Conservation (phyloP, 1,139 yeast species). For the Barnettozyma hawaiiensis region DNA sequence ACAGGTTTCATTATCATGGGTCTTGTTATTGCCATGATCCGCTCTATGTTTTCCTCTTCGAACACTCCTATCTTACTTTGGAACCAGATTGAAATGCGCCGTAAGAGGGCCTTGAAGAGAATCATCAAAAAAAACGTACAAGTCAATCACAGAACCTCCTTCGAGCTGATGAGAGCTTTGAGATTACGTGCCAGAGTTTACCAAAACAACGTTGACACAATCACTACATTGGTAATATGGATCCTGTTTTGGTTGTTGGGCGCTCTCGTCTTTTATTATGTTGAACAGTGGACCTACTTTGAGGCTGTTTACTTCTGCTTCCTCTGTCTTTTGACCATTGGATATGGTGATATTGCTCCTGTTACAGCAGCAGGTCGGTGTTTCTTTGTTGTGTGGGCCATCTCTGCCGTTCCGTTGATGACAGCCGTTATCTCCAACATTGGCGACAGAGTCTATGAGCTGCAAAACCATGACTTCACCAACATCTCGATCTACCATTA, state of each 20-base stretch:
- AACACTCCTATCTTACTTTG: conserved; percentile 60
- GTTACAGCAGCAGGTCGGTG: conserved; percentile 57
- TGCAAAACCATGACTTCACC: conserved; percentile 26
- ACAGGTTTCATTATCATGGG: conserved; percentile 71
- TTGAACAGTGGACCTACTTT: conserved; percentile 67
- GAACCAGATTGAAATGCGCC: conserved; percentile 47
- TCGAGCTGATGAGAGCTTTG: conserved; percentile 47
- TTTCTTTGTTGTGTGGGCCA: conserved; percentile 73
- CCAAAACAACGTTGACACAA: conserved; percentile 33
- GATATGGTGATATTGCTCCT: conserved; percentile 78
- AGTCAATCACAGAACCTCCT: conserved; percentile 39
- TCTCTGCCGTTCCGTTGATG: conserved; percentile 82
- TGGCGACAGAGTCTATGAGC: conserved; percentile 50
- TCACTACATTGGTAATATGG: conserved; percentile 42
- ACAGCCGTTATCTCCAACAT: conserved; percentile 69
- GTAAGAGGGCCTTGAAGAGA: conserved; percentile 24
- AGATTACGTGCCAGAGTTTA: conserved; percentile 34
- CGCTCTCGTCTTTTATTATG: conserved; percentile 50
- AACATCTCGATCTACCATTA: conserved; percentile 8
- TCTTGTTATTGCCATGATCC: conserved; percentile 61
- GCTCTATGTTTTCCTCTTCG: conserved; percentile 55
- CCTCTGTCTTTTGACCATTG: conserved; percentile 71
- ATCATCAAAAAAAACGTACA: conserved; percentile 20
- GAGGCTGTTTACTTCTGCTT: conserved; percentile 67
- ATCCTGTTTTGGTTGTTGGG: conserved; percentile 65